These are phyloP conservation scores for Termitomyces sp. DNA, from an alignment of 1,284 basidiomycete genomes.

Conservation along the genomic window DNA sequence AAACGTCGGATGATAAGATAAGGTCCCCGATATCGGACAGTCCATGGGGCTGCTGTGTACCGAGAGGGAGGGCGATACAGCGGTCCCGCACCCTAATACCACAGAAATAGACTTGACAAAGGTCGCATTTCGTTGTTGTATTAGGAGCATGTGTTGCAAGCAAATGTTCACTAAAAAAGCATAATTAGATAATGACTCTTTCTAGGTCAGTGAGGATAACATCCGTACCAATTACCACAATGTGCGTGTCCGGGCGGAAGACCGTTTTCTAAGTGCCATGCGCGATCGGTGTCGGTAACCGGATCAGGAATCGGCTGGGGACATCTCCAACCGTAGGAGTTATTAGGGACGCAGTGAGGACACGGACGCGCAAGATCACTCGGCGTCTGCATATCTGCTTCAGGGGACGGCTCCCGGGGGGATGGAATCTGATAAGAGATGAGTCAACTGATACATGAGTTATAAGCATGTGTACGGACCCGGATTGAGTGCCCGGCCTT, in stretches of 20 bases:
- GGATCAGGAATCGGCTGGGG: slow-evolving; percentile 71
- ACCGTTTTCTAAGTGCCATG: slow-evolving; percentile 70
- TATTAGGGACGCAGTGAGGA: slow-evolving; percentile 62
- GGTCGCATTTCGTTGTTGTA: slow-evolving; percentile 70
- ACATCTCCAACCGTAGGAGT: slow-evolving; percentile 68
- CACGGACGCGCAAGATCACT: slow-evolving; percentile 66
- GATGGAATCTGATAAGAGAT: slow-evolving; percentile 52
- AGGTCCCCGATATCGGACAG: slow-evolving; percentile 62
- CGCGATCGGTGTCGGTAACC: slow-evolving; percentile 52
- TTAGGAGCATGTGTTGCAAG: slow-evolving; percentile 60
- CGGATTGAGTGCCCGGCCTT: slow-evolving; percentile 56
- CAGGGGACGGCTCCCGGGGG: slow-evolving; percentile 68
- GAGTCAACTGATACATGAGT: slow-evolving; percentile 7
- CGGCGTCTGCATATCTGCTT: slow-evolving; percentile 59
- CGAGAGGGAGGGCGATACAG: slow-evolving; percentile 55
- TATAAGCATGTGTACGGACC: slow-evolving; percentile 39
- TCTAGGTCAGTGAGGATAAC: neutral
- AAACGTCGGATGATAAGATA: slow-evolving; percentile 66
- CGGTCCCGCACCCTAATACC: slow-evolving; percentile 68
- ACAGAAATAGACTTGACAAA: slow-evolving; percentile 74
- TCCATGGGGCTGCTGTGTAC: slow-evolving; percentile 61
- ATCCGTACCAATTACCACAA: slow-evolving; percentile 66
- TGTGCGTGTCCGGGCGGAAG: slow-evolving; percentile 67
- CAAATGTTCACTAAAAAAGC: slow-evolving; percentile 53
- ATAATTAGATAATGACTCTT: neutral